Evolutionary conservation across 176 grass and related monocot species (phyloP).

Genomic region (Aegilops sharonensis): DNA sequence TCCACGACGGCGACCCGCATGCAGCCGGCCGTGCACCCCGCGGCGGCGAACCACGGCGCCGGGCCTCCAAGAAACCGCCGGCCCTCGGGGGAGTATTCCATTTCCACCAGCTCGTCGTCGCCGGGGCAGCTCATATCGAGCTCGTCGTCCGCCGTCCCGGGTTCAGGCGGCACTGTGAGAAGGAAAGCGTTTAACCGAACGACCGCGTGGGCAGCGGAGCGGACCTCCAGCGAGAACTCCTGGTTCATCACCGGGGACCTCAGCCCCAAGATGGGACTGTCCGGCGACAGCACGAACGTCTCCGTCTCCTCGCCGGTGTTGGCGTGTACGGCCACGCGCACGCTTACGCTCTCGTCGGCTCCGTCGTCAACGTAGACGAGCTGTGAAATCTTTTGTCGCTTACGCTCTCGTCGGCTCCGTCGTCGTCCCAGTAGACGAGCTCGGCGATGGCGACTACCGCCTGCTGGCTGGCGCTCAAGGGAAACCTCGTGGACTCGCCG

Average conservation of each 20-base stretch:
- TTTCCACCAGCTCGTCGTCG: background rate
- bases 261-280: background rate
- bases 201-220: background rate
- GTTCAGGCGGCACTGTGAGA: background rate
- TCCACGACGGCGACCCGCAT: background rate
- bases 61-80: background rate
- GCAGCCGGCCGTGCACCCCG: slow-evolving; percentile 3
- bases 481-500: background rate
- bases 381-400: background rate
- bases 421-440: background rate
- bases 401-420: background rate
- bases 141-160: background rate
- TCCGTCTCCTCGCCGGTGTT: background rate
- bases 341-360: background rate
- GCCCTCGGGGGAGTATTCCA: background rate
- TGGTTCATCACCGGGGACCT: background rate
- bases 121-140: background rate
- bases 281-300: background rate
- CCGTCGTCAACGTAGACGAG: background rate
- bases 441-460: background rate
- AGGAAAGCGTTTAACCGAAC: background rate
- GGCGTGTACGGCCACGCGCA: background rate
- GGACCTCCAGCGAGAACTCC: background rate
- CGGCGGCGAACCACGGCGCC: background rate
- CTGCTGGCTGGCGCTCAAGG: background rate